These are phyloP conservation scores for Yamadazyma blattariae DNA, from an alignment of 1,139 yeast species.

Conservation along the genomic window DNA sequence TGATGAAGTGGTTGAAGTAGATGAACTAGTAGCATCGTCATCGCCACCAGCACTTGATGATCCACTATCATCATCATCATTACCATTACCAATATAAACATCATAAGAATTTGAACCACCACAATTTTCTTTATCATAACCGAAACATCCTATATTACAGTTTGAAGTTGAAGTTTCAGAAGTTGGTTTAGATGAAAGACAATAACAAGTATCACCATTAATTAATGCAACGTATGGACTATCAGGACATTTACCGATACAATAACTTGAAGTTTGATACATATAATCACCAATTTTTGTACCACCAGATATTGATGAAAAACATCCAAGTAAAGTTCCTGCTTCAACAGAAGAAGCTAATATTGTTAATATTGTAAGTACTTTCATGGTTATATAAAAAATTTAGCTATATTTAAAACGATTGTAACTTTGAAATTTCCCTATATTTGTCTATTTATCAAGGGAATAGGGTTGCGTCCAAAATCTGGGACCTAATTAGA, in stretches of 20 bases:
- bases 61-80: constrained; percentile 5
- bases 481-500: too few relatives aligned
- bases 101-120: constrained; percentile 52
- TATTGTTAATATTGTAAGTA: too few relatives aligned
- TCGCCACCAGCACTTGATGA: constrained; percentile 2
- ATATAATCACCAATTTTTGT: constrained; percentile 31
- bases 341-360: constrained; percentile 8
- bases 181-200: constrained; percentile 57
- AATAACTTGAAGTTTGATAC: constrained; percentile 51
- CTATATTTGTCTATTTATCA: too few relatives aligned
- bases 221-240: constrained; percentile 58
- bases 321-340: constrained; percentile 29
- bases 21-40: constrained; percentile 20
- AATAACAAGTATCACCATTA: constrained; percentile 59
- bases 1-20: constrained; percentile 21
- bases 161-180: constrained; percentile 19
- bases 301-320: constrained; percentile 26
- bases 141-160: constrained; percentile 51
- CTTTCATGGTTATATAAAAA: too few relatives aligned
- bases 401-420: too few relatives aligned
- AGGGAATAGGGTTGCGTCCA: too few relatives aligned
- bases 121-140: constrained; percentile 50
- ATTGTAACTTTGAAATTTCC: too few relatives aligned
- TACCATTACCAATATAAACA: constrained; percentile 32
- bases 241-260: constrained; percentile 45